phyloP scores from a whole-genome alignment of 129 eudicot genomes.

The Helichrysum umbraculigerum region DNA sequence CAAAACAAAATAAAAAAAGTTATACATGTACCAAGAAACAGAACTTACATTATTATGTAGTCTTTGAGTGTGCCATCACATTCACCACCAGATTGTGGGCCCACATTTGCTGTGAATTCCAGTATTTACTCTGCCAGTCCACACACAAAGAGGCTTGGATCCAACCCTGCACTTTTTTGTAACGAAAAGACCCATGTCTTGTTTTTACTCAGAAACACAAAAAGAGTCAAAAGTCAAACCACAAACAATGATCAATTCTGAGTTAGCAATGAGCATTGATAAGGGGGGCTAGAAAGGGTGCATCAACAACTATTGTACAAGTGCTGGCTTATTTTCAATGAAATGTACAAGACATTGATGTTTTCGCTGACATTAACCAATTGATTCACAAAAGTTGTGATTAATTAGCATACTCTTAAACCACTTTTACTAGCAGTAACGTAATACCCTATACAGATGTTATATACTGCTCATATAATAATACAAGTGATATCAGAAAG shows the following conservation, averaged over 20 bases:
- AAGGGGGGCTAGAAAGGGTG: conserved; percentile 23
- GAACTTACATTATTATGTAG: conserved; percentile 30
- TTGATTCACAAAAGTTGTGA: conserved; percentile 13
- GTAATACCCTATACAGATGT: background rate
- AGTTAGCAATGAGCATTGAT: conserved; percentile 22
- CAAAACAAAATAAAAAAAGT: background rate
- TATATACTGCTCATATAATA: background rate
- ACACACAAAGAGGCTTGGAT: conserved; percentile 26
- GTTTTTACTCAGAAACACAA: conserved; percentile 31
- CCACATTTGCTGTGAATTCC: conserved; percentile 33
- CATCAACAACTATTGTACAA: conserved; percentile 18
- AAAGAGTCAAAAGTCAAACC: conserved; percentile 37
- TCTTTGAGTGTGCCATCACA: conserved; percentile 36
- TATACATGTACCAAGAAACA: conserved; percentile 4
- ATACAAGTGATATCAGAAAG: background rate
- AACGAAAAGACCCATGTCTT: conserved; percentile 41
- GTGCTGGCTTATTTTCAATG: conserved; percentile 30
- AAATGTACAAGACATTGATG: conserved; percentile 35
- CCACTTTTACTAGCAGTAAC: background rate
- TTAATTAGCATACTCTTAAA: background rate
- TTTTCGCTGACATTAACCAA: conserved; percentile 26
- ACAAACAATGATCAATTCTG: conserved; percentile 32
- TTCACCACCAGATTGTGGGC: conserved; percentile 42
- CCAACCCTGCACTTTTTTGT: conserved; percentile 35
- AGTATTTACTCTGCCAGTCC: conserved; percentile 29